Evolutionary conservation across 2,329 filamentous ascomycete species (phyloP), one percentile per base, ranked within the genome.

Genomic region (Aspergillus felis): DNA sequence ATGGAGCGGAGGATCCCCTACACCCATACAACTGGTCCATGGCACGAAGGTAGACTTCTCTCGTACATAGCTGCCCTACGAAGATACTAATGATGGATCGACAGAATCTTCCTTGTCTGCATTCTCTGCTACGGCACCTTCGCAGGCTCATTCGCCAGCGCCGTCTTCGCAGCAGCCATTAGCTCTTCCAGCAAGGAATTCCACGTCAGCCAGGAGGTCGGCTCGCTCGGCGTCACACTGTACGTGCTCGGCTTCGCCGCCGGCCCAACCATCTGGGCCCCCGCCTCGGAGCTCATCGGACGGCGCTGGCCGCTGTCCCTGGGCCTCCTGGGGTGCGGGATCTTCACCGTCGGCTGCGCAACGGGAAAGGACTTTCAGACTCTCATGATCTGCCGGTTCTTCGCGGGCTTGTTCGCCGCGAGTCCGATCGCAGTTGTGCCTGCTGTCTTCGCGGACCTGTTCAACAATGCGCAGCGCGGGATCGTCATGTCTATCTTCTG

Each of bases 131-230:
- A 79, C 54, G 78, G 78, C 5, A 83, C 82, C 3, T 73, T 84
- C 42, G 71, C 75, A 1, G 74, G 78, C 0, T 79, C 82, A 0
- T 84, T 84, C 58, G 77, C 78, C 0, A 76, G 73, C 8, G 87
- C 84, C 71, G 86, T 91, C 65, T 91, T 90, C 76, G 89, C 87
- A 1, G 77, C 85, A 17, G 86, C 87, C 4, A 88, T 87, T 0
- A 59, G 59, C 3, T 64, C 76, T 6, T 79, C 91, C 7, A 81
- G 83, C 12, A 49, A 57, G 3, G 68, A 82, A 9, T 83, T 82
- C 60, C 59, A 77, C 12, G 75, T 82, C 17, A 74, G 75, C n/a
- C 66, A 58, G 0, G 74, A 81, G 58, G 74, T 80, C 2, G 67
- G 74, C 1, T 76, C 73, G 0, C 70, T 82, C 7, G 81, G 80